These are phyloP conservation scores for Solanum pennellii DNA, from an alignment of 257 asterid genomes.

Conservation along the genomic window DNA sequence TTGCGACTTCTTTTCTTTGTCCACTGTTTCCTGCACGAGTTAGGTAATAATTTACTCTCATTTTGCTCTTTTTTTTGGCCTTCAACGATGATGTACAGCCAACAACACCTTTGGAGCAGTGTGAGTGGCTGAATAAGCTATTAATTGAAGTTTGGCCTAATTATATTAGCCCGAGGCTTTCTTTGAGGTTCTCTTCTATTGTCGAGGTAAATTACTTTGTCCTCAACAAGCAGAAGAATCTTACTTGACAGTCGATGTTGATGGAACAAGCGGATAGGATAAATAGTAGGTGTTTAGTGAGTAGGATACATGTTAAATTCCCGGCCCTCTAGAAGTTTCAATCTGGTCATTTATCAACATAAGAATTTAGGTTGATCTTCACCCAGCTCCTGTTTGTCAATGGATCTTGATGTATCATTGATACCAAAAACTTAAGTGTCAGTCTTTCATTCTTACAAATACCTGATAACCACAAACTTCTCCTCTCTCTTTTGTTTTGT, in stretches of 20 bases:
- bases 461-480: background rate
- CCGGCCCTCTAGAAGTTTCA: background rate
- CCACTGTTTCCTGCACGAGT: background rate
- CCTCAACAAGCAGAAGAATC: background rate
- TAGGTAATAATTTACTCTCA: background rate
- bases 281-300: background rate
- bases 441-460: background rate
- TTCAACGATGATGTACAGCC: constrained; percentile 25
- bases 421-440: background rate
- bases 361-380: background rate
- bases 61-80: background rate
- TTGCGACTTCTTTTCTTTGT: background rate
- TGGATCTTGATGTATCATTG: background rate
- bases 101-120: constrained; percentile 82
- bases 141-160: constrained; percentile 68
- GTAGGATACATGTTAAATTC: background rate
- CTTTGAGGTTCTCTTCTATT: constrained; percentile 68
- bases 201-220: constrained; percentile 56
- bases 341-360: background rate
- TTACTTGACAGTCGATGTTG: background rate
- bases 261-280: background rate
- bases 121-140: constrained; percentile 96
- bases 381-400: background rate
- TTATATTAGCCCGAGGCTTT: constrained; percentile 69
- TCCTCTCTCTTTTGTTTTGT: background rate